phyloP scores from a whole-genome alignment of 1,284 basidiomycete genomes.

The Naganishia sp. region DNA sequence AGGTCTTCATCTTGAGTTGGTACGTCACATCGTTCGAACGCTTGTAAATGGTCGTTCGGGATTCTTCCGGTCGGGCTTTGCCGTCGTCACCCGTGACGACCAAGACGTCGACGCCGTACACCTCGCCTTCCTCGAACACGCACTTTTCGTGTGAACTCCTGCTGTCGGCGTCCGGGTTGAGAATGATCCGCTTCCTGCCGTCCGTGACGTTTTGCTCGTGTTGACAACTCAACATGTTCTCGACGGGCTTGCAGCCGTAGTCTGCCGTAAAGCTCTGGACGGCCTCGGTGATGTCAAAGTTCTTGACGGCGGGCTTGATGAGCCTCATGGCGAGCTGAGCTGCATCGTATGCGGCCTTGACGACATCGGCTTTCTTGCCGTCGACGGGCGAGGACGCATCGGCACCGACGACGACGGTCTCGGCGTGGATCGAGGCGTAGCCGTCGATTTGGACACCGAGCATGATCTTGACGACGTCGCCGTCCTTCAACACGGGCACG shows the following conservation, averaged over 20 bases:
- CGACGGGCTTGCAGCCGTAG: conserved; percentile 83
- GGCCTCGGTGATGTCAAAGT: conserved; percentile 89
- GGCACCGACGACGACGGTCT: conserved; percentile 85
- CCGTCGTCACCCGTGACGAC: conserved; percentile 85
- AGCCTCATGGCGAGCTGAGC: conserved; percentile 86
- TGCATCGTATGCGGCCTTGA: conserved; percentile 90
- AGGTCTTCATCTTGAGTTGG: conserved; percentile 96
- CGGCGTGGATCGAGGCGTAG: conserved; percentile 49
- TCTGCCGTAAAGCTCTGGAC: conserved; percentile 71
- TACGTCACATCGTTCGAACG: conserved; percentile 84
- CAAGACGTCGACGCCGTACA: conserved; percentile 93
- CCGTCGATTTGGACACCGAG: conserved; percentile 97
- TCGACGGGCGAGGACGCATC: conserved; percentile 71
- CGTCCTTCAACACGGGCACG: conserved; percentile 78
- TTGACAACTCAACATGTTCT: conserved; percentile 64
- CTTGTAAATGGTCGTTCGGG: conserved; percentile 91
- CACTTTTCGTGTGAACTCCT: conserved; percentile 79
- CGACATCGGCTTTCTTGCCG: conserved; percentile 81
- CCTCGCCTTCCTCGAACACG: conserved; percentile 89
- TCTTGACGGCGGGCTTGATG: conserved; percentile 86
- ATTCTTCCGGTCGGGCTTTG: conserved; percentile 85
- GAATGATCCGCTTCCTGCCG: conserved; percentile 92
- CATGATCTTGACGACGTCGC: conserved; percentile 94
- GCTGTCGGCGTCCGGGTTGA: conserved; percentile 81
- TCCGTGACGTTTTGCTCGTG: conserved; percentile 92